Evolutionary conservation across 441 rosid genomes (phyloP).

Genomic region (Geranium incanum): DNA sequence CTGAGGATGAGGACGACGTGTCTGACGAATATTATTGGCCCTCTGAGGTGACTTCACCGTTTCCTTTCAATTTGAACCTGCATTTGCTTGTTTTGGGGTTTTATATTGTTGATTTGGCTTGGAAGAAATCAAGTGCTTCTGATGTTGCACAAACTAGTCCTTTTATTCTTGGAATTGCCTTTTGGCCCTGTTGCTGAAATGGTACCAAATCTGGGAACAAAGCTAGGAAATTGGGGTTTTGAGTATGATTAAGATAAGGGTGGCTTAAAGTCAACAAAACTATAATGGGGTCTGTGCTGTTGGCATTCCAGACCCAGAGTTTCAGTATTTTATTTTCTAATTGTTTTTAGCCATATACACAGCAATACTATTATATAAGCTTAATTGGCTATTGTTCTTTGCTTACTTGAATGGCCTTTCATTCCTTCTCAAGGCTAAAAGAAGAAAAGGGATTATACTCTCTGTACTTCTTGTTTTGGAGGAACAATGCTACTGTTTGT

Average conservation of each 20-base stretch:
- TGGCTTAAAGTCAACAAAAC: not conserved
- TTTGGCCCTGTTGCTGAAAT: not conserved
- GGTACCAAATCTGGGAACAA: not conserved
- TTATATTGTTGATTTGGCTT: not conserved
- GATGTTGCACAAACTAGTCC: too few species aligned
- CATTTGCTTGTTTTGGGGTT: not conserved
- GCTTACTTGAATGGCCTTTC: not conserved
- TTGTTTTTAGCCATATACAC: not conserved
- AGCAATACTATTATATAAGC: too few species aligned
- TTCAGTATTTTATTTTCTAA: not conserved
- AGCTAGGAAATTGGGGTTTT: not conserved
- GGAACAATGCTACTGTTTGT: too few species aligned
- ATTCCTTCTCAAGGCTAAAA: too few species aligned
- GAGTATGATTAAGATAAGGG: not conserved
- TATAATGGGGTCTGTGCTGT: too few species aligned
- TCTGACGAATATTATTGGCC: conserved; percentile 36
- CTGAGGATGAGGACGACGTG: conserved; percentile 30
- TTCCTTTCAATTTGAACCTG: not conserved
- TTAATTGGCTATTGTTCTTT: not conserved
- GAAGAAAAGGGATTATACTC: too few species aligned
- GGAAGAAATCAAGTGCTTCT: too few species aligned
- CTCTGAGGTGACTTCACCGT: conserved; percentile 39
- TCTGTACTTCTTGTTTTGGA: too few species aligned
- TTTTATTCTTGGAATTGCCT: not conserved
- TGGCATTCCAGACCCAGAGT: not conserved